phyloP scores from a whole-genome alignment of 768 basidiomycete species.

The Rhodotorula diobovata region DNA sequence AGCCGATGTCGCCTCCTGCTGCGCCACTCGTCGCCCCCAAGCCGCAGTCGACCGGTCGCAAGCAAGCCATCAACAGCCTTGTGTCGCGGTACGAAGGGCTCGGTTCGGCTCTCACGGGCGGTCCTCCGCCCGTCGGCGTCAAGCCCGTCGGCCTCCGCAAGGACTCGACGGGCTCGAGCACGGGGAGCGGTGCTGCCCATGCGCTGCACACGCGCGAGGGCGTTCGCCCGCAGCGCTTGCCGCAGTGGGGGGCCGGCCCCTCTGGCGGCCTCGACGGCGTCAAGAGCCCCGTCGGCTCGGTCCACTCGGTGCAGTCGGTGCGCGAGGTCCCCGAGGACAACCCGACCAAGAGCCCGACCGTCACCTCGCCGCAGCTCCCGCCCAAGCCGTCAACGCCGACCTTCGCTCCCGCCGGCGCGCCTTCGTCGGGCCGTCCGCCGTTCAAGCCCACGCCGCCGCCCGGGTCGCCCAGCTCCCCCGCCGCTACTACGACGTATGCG shows the following conservation, averaged over 20 bases:
- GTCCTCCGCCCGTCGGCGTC: conserved; percentile 19
- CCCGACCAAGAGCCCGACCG: not conserved
- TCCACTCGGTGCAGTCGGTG: not conserved
- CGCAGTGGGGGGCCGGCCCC: conserved; percentile 8
- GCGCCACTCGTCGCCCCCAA: conserved; percentile 14
- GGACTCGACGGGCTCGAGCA: conserved; percentile 19
- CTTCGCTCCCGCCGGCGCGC: not conserved
- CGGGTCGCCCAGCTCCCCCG: not conserved
- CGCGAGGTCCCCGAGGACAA: not conserved
- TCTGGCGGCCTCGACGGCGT: not conserved
- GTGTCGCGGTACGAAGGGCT: conserved; percentile 28
- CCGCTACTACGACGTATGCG: too few relatives aligned
- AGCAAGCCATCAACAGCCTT: conserved; percentile 24
- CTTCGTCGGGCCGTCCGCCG: conserved; percentile 1
- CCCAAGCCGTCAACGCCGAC: conserved; percentile 6
- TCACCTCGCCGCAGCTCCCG: not conserved
- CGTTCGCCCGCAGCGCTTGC: conserved; percentile 21
- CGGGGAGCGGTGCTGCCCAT: not conserved
- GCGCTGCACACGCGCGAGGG: conserved; percentile 4
- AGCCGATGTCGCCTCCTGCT: not conserved
- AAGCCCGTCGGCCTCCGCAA: conserved; percentile 28
- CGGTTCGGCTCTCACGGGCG: conserved; percentile 8
- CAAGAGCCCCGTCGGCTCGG: not conserved
- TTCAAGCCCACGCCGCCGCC: conserved; percentile 36
- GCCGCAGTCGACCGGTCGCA: conserved; percentile 1